These are phyloP conservation scores for Leonotis leonurus DNA, from an alignment of 257 asterid species.

Conservation along the genomic window DNA sequence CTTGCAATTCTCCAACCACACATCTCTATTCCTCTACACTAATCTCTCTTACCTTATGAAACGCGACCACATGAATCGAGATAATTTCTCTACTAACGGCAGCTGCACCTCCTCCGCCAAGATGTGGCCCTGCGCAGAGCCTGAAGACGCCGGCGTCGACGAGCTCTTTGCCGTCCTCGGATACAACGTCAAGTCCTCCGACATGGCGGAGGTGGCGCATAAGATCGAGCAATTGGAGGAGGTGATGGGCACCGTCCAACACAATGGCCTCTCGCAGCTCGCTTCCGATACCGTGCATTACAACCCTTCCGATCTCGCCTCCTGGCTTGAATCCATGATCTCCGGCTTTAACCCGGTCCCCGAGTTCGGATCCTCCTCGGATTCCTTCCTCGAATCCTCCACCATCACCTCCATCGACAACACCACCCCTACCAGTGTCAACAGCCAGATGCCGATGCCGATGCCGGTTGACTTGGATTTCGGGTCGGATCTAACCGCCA, in stretches of 20 bases:
- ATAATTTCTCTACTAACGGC: constrained; percentile 27
- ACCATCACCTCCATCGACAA: neutral
- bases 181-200: constrained; percentile 51
- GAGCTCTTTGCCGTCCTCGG: constrained; percentile 69
- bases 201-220: constrained; percentile 66
- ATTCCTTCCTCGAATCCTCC: constrained; percentile 33
- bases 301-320: constrained; percentile 78
- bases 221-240: constrained; percentile 63
- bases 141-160: constrained; percentile 44
- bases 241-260: constrained; percentile 37
- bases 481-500: constrained; percentile 79
- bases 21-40: neutral
- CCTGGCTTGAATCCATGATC: constrained; percentile 83
- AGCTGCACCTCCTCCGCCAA: too few species aligned
- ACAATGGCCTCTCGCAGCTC: constrained; percentile 36
- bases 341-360: constrained; percentile 46
- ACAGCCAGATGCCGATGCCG: constrained; percentile 14
- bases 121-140: constrained; percentile 41
- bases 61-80: constrained; percentile 13
- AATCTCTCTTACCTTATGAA: constrained; percentile 2
- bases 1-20: neutral
- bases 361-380: constrained; percentile 29
- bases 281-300: constrained; percentile 61
- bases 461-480: constrained; percentile 40
- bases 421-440: constrained; percentile 11